These are phyloP conservation scores for Candida railenensis DNA, from an alignment of 805 yeast genomes.

Conservation along the genomic window DNA sequence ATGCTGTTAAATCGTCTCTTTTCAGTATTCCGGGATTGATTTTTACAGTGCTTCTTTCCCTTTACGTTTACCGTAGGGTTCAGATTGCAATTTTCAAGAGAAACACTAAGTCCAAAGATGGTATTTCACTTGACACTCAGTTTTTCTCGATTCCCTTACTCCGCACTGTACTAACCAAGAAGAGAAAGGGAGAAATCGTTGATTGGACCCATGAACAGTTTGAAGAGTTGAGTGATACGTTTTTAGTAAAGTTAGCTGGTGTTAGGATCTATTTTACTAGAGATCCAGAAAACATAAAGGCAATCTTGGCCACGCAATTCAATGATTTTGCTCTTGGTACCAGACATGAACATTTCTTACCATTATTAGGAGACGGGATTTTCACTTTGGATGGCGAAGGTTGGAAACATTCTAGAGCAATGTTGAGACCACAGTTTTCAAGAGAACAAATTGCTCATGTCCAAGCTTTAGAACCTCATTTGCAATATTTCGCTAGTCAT, in stretches of 20 bases:
- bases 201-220: conserved; percentile 16
- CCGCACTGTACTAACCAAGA: conserved; percentile 13
- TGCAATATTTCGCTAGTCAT: conserved; percentile 25
- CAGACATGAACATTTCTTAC: conserved; percentile 30
- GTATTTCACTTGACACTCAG: conserved; percentile 6
- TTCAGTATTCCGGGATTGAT: neutral
- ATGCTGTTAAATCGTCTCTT: neutral
- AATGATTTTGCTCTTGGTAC: conserved; percentile 33
- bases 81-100: conserved; percentile 11
- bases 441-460: conserved; percentile 38
- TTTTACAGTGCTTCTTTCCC: neutral
- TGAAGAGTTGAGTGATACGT: conserved; percentile 5
- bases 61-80: neutral
- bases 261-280: conserved; percentile 22
- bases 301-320: conserved; percentile 37
- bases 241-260: conserved; percentile 12
- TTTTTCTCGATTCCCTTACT: conserved; percentile 9
- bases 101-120: conserved; percentile 18
- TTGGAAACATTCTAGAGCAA: conserved; percentile 38
- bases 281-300: conserved; percentile 38
- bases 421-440: conserved; percentile 39
- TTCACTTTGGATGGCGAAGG: conserved; percentile 38
- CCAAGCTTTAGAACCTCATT: conserved; percentile 30
- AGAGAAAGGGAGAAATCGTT: conserved; percentile 22
- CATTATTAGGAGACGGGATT: conserved; percentile 37